These are phyloP conservation scores for Xylaria sp. DNA, from an alignment of 2,329 filamentous ascomycete genomes.

Conservation along the genomic window DNA sequence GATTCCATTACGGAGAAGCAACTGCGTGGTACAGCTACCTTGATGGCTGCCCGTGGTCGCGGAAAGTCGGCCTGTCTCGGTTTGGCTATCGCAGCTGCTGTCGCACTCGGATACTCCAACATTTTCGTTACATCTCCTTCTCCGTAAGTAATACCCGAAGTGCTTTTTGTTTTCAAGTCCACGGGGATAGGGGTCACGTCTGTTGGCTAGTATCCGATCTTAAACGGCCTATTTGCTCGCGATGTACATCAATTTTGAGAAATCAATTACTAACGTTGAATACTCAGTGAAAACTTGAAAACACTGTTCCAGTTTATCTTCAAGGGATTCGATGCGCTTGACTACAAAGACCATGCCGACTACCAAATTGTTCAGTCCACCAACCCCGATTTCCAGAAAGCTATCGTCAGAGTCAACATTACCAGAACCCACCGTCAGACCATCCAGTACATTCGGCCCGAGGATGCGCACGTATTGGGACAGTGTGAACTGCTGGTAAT, in stretches of 20 bases:
- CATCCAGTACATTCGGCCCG: constrained; percentile 96
- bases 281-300: constrained; percentile 75
- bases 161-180: not conserved
- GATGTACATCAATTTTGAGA: not conserved
- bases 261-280: constrained; percentile 1
- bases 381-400: constrained; percentile 98
- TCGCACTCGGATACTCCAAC: constrained; percentile 96
- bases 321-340: constrained; percentile 92
- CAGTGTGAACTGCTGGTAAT: constrained; percentile 95
- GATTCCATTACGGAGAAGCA: constrained; percentile 97
- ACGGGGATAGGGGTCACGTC: constrained; percentile 54
- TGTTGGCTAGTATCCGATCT: constrained; percentile 39
- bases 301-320: constrained; percentile 98
- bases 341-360: constrained; percentile 90
- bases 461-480: constrained; percentile 90
- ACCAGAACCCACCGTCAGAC: constrained; percentile 93
- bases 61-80: constrained; percentile 96
- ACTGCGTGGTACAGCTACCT: constrained; percentile 81
- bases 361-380: constrained; percentile 98
- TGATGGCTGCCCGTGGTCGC: constrained; percentile 89
- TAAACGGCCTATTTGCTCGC: not conserved
- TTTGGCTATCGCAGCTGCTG: constrained; percentile 86
- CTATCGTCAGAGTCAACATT: constrained; percentile 93
- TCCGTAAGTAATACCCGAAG: constrained; percentile 11
- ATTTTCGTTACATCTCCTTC: constrained; percentile 82